A percentile compares a stretch with the other conserved stretches of the same genome.
These are phyloP conservation scores for Podospora pseudoanserina DNA, from an alignment of 495 filamentous ascomycete species.

Conservation along the genomic window DNA sequence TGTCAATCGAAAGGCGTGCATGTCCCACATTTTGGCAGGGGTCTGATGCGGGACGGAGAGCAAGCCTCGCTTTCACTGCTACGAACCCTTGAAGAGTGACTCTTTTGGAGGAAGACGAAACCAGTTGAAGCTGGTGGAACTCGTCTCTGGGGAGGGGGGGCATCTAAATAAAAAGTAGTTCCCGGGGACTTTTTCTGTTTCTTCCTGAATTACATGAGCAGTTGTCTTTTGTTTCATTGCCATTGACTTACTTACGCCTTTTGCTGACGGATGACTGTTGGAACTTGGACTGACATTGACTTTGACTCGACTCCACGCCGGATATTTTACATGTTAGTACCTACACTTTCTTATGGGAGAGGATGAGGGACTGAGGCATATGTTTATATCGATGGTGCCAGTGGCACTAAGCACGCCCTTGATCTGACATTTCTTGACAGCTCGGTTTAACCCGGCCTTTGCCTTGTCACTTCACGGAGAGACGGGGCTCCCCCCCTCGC, in stretches of 20 bases:
- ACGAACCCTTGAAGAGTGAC: slow-evolving; percentile 18
- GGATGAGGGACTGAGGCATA: not conserved
- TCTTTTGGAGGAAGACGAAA: slow-evolving; percentile 18
- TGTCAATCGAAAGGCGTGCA: slow-evolving; percentile 37
- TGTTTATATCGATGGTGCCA: slow-evolving; percentile 6
- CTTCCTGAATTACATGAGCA: not conserved
- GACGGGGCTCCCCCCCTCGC: slow-evolving; percentile 16
- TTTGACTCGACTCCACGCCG: not conserved
- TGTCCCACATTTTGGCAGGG: slow-evolving; percentile 15
- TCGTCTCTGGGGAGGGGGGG: slow-evolving; percentile 5
- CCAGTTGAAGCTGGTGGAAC: slow-evolving; percentile 25
- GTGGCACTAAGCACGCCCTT: slow-evolving; percentile 15
- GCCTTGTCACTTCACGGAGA: not conserved
- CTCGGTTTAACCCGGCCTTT: not conserved
- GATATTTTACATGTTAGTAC: not conserved
- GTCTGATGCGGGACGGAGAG: slow-evolving; percentile 9
- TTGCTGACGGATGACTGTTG: not conserved
- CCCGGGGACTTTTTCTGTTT: not conserved
- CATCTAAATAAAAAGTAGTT: slow-evolving; percentile 21
- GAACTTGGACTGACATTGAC: not conserved
- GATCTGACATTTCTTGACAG: slow-evolving; percentile 17
- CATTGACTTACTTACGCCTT: not conserved
- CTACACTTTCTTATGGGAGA: not conserved
- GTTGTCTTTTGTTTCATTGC: not conserved
- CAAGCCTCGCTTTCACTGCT: slow-evolving; percentile 11